A percentile compares a stretch with the other conserved stretches of the same genome.
Conservation (phyloP, 768 basidiomycete genomes). For the Udeniomyces megalosporus region DNA sequence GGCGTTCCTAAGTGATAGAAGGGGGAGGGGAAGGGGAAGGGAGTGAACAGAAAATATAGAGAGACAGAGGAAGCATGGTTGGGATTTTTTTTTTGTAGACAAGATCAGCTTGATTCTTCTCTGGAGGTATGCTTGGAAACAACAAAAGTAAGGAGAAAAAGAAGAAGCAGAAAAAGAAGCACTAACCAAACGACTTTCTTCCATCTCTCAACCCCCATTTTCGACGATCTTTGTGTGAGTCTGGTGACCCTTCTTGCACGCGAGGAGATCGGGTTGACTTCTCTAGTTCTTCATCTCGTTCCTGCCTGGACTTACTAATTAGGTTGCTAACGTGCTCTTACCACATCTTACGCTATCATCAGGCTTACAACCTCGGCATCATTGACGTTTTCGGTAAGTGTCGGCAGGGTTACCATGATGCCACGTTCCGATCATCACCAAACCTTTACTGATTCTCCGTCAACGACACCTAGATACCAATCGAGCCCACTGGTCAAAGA, state of each 20-base stretch:
- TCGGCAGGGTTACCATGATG: too few species aligned
- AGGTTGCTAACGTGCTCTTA: not conserved
- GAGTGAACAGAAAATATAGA: not conserved
- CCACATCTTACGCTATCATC: not conserved
- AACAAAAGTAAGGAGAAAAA: not conserved
- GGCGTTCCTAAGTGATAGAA: not conserved
- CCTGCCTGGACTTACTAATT: rapidly evolving
- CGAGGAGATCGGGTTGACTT: too few species aligned
- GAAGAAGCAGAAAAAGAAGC: not conserved
- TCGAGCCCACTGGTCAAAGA: not conserved
- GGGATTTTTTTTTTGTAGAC: not conserved
- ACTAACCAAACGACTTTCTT: conserved; percentile 16
- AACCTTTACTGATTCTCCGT: too few species aligned
- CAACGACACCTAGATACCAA: not conserved
- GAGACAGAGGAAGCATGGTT: not conserved
- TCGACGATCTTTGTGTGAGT: conserved; percentile 1
- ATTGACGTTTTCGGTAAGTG: not conserved
- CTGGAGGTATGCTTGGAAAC: too few species aligned
- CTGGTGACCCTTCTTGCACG: too few species aligned
- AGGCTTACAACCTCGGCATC: not conserved
- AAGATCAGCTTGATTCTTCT: too few species aligned
- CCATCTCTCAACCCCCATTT: conserved; percentile 6
- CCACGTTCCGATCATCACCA: too few species aligned
- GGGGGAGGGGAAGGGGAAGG: too few species aligned
- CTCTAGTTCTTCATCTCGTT: not conserved